Conservation (phyloP, 257 asterid genomes). For the Rauvolfia tetraphylla region DNA sequence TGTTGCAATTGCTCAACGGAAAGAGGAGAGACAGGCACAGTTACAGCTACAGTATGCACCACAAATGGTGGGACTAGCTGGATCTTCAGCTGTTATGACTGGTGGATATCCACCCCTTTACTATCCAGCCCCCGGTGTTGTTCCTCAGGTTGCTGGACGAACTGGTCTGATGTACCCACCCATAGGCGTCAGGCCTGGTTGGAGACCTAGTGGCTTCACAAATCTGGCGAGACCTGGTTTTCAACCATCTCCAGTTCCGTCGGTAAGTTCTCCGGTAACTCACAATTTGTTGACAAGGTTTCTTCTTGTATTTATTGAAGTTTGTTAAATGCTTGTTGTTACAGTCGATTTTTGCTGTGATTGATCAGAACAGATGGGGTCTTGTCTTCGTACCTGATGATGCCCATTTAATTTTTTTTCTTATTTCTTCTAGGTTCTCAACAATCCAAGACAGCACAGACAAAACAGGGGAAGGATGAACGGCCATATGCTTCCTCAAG, state of each 20-base stretch:
- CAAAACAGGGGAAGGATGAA: slow-evolving; percentile 60
- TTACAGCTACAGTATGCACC: slow-evolving; percentile 58
- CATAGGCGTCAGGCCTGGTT: slow-evolving; percentile 53
- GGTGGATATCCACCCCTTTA: slow-evolving; percentile 66
- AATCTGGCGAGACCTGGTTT: slow-evolving; percentile 41
- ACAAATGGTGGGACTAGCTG: slow-evolving; percentile 47
- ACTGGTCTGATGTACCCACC: slow-evolving; percentile 58
- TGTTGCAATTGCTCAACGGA: slow-evolving; percentile 81
- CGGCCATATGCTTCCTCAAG: slow-evolving; percentile 36
- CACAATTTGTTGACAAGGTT: not conserved
- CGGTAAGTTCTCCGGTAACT: slow-evolving; percentile 44
- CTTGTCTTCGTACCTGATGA: not conserved
- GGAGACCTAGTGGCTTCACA: slow-evolving; percentile 58
- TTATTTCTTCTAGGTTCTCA: slow-evolving; percentile 39
- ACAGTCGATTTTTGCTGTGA: not conserved
- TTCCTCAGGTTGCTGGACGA: slow-evolving; percentile 48
- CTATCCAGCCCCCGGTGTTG: slow-evolving; percentile 50
- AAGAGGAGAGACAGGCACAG: slow-evolving; percentile 75
- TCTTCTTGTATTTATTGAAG: not conserved
- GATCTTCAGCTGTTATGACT: slow-evolving; percentile 49
- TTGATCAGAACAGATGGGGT: not conserved
- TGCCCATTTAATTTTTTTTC: not conserved
- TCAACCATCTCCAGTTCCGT: slow-evolving; percentile 49
- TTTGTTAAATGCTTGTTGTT: not conserved
- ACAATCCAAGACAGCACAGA: slow-evolving; percentile 49